These are phyloP conservation scores for Aspergillus phoenicis DNA, from an alignment of 2,329 filamentous ascomycete species.

Conservation along the genomic window DNA sequence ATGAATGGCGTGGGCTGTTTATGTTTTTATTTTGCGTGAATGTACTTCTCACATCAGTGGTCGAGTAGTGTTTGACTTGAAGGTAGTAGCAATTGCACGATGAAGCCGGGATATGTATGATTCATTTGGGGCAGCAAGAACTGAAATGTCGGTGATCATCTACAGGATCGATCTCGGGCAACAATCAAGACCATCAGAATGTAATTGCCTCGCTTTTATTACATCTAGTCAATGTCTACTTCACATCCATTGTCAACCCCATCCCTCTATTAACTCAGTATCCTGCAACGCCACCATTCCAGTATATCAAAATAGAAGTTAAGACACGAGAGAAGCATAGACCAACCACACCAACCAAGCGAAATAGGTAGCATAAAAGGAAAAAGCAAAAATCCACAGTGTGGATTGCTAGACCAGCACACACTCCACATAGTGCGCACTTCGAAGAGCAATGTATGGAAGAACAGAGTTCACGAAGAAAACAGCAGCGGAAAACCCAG, in stretches of 20 bases:
- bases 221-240: constrained; percentile 1
- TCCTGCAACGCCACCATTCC: neutral
- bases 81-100: too few species aligned
- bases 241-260: neutral
- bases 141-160: too few species aligned
- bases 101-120: too few species aligned
- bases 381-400: neutral
- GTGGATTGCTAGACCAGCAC: neutral
- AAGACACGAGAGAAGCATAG: neutral
- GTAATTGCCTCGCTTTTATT: neutral
- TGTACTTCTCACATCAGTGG: too few species aligned
- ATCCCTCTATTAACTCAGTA: constrained; percentile 1
- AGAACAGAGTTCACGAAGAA: neutral
- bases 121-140: too few species aligned
- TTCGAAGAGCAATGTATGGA: neutral
- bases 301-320: neutral
- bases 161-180: too few species aligned
- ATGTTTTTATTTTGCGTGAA: too few species aligned
- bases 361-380: neutral
- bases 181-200: neutral
- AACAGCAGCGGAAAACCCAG: neutral
- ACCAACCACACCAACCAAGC: neutral
- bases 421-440: neutral
- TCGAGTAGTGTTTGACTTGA: too few species aligned
- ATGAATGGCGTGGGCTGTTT: too few species aligned